These are phyloP conservation scores for Pseudozyma pruni DNA, from an alignment of 1,284 basidiomycete species.

Conservation along the genomic window DNA sequence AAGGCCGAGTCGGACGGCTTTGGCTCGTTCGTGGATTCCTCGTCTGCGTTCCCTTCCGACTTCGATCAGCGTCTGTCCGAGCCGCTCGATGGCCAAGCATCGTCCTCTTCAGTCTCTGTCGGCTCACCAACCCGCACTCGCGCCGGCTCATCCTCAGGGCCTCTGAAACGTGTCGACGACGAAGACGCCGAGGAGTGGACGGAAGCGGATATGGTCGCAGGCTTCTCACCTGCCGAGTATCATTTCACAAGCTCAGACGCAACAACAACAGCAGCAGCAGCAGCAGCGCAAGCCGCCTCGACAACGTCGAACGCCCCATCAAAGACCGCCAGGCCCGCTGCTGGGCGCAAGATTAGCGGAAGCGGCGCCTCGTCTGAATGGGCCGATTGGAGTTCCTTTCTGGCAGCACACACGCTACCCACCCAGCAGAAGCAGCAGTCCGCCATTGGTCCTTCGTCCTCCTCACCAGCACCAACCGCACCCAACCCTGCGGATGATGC, in stretches of 20 bases:
- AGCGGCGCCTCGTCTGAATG: constrained; percentile 38
- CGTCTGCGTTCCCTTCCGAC: constrained; percentile 25
- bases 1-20: constrained; percentile 43
- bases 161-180: neutral
- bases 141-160: constrained; percentile 7
- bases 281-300: neutral
- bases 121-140: constrained; percentile 13
- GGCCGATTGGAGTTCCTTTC: constrained; percentile 40
- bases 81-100: constrained; percentile 16
- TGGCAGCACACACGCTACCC: constrained; percentile 37
- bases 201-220: constrained; percentile 49
- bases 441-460: neutral
- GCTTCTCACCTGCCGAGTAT: constrained; percentile 43
- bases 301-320: neutral
- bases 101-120: constrained; percentile 20
- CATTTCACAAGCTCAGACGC: constrained; percentile 3
- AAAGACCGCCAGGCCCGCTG: constrained; percentile 4
- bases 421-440: constrained; percentile 12
- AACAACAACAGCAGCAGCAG: neutral
- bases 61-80: constrained; percentile 32
- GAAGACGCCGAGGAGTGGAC: constrained; percentile 45
- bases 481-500: constrained; percentile 49
- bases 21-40: constrained; percentile 47
- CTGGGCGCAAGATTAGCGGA: constrained; percentile 20
- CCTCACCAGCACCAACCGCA: neutral